Evolutionary conservation across 768 basidiomycete genomes (phyloP), one percentile per base, ranked within the genome.

Genomic region (Suillus hirtellus): DNA sequence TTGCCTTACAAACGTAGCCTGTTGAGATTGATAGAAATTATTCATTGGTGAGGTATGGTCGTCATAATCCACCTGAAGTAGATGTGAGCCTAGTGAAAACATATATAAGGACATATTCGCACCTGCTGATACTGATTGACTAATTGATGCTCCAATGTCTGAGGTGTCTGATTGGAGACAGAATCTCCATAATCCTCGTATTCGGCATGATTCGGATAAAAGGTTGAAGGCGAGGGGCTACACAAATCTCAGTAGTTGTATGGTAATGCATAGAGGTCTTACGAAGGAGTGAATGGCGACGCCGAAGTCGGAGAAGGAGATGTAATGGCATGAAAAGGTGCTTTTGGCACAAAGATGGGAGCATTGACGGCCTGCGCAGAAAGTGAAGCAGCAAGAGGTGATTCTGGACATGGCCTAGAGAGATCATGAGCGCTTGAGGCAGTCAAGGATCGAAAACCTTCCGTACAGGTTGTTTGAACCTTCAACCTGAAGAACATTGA

Each of bases 341-440:
- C 78, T 73, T 90, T 93, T 21, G 93, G 92, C 24, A 95, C 86
- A 65, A 95, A 95, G 49, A 94, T 86, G 42, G 93, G 91, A 1
- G 92, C 92, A 72, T 93, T 90, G 60, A 92, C 83, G 3, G 90
- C 89, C 66, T 89, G 84, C 50, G 88, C 82, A 3, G 85, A 82
- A 75, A 81, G 71, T 15, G 80, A 65, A 11, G 74, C 69, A 58
- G 79, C 72, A 46, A 71, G 68, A 37, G 85, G 82, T 21, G 84
- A 82, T 50, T 82, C 80, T n/a, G 80, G 74, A 60, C 69, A 76
- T 60, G 77, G 75, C 67, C 78, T 82, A 60, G 24, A 43, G 37
- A 60, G 14, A 60, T 38, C 1, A 38, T 37, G 19, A 59, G 60
- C 47, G 62, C 34, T 19, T 66, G 44, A 17, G 27, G 24, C n/a